Percentiles rank a stretch among this genome's conserved stretches.
These are phyloP conservation scores for Yamadazyma songkhlaensis DNA, from an alignment of 1,139 yeast species.

Conservation along the genomic window DNA sequence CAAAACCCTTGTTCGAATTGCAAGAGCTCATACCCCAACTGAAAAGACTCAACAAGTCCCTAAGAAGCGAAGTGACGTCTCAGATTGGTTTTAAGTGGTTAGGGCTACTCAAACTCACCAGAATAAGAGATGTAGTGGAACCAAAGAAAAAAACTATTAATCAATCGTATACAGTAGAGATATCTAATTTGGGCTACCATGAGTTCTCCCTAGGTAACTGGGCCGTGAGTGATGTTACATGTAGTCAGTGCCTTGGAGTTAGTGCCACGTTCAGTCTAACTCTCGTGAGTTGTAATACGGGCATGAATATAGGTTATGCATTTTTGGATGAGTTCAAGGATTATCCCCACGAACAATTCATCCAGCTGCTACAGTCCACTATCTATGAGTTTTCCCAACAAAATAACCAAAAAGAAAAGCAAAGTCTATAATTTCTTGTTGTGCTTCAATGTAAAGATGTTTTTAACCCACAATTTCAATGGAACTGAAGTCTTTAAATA, in stretches of 20 bases:
- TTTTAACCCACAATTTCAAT: neutral
- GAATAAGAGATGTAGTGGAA: neutral
- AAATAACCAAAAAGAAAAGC: too few species aligned
- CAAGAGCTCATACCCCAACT: neutral
- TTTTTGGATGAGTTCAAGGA: neutral
- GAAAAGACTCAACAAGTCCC: neutral
- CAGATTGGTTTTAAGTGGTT: neutral
- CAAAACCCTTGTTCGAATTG: too few species aligned
- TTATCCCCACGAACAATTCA: conserved; percentile 1
- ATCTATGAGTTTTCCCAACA: neutral
- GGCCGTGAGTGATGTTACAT: neutral
- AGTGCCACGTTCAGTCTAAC: neutral
- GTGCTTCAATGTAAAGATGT: conserved; percentile 1
- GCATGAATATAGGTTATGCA: neutral
- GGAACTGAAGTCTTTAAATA: conserved; percentile 1
- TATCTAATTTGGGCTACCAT: neutral
- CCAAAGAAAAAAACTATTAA: neutral
- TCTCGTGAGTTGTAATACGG: neutral
- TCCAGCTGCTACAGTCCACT: neutral
- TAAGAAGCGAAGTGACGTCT: neutral
- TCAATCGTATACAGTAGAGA: neutral
- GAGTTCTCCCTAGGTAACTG: neutral
- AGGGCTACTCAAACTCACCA: neutral
- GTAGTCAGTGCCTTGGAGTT: neutral
- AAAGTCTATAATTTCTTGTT: neutral